These are phyloP conservation scores for Hypoxylon fragiforme DNA, from an alignment of 495 filamentous ascomycete species.

Conservation along the genomic window DNA sequence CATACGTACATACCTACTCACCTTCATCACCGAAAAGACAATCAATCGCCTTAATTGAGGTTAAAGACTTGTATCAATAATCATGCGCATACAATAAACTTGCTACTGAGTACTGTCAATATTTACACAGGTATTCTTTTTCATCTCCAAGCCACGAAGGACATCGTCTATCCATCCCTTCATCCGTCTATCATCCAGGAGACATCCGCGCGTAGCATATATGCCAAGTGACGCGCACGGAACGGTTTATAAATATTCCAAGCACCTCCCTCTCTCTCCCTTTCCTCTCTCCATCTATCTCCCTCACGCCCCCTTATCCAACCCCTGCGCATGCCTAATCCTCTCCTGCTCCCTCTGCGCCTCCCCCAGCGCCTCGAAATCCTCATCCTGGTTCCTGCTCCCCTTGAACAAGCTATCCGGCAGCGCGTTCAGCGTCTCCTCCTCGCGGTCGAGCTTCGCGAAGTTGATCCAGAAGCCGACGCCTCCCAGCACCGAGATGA, in stretches of 20 bases:
- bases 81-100: background rate
- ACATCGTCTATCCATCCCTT: background rate
- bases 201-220: background rate
- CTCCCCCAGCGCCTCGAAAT: constrained; percentile 25
- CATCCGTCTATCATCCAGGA: too few relatives aligned
- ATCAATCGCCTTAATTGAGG: background rate
- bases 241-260: background rate
- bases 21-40: too few relatives aligned
- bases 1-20: background rate
- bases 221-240: background rate
- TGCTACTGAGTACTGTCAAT: background rate
- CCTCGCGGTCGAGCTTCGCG: constrained; percentile 60
- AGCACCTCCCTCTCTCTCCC: too few relatives aligned
- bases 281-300: too few relatives aligned
- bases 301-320: constrained; percentile 31
- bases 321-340: constrained; percentile 33
- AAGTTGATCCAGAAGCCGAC: constrained; percentile 65
- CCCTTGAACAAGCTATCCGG: constrained; percentile 46
- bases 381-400: constrained; percentile 30
- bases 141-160: background rate
- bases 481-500: constrained; percentile 63
- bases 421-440: constrained; percentile 67
- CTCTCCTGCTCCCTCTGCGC: constrained; percentile 35
- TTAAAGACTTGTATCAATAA: background rate
- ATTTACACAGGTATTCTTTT: background rate